Base-by-base conservation (phyloP, 352 stramenopile species). In the Peronospora belbahrii region DNA sequence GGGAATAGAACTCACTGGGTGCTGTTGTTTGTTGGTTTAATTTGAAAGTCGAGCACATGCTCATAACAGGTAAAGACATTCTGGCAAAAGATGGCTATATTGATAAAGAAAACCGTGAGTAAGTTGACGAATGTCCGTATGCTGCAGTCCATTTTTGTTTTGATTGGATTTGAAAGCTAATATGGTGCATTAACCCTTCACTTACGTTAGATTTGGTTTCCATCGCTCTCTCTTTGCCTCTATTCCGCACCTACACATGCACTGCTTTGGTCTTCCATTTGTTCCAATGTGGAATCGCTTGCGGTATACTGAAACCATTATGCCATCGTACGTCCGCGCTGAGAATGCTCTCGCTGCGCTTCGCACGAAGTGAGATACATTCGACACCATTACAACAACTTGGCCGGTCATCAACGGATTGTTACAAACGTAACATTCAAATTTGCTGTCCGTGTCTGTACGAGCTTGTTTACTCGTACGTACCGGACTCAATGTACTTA, bases 401-500 rank as follows among this genome's bases (percentile, higher is more conserved):
- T 15, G 27, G 47, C 36, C 11, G 30, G 15, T 1, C 10, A 50
- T 52, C 32, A 42, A 56, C 31, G 48, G 31, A 42, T 51, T 63
- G 59, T 22, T 56, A 52, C 34, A 31, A 59, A 55, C 10, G 32
- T 53, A 67, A 56, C 48, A 60, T 63, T 52, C 47, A 28, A 11
- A 13, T 32, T 43, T 32, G 7, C 2, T n/a, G 14, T 34, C 14
- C 37, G 38, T 39, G 13, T 33, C 28, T 17, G 28, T 15, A 15
- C 2, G 10, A 3, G 11, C 5, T 17, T 30, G 18, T 59, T 28
- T 68, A 68, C 22, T 80, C 51, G 49, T 83, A 88, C 55, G 66
- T 65, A 37, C 80, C 80, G n/a, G 77, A 85, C 48, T 92, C 80
- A 43, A 92, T 89, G 59, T 81, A 92, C 54, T 88, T 87, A 65